phyloP scores from a whole-genome alignment of 495 filamentous ascomycete genomes.

The Xylaria venustula region DNA sequence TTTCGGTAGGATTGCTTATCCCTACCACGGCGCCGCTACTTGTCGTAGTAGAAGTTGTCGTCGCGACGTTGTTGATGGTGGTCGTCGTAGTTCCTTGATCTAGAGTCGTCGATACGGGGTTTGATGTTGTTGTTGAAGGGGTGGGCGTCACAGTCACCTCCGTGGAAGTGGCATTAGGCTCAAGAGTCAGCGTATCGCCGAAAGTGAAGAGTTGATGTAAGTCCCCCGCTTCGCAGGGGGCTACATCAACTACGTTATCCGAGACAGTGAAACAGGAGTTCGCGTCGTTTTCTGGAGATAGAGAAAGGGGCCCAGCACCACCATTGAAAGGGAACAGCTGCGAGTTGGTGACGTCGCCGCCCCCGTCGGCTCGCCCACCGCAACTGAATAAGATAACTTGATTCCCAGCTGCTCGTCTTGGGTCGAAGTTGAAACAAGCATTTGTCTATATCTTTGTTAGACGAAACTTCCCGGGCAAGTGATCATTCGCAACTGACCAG shows the following conservation, averaged over 20 bases:
- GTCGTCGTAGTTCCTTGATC: constrained; percentile 7
- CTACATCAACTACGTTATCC: constrained; percentile 44
- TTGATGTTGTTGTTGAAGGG: constrained; percentile 12
- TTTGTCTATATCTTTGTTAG: constrained; percentile 40
- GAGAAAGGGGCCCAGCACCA: constrained; percentile 36
- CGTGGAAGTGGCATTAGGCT: constrained; percentile 5
- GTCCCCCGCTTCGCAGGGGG: constrained; percentile 40
- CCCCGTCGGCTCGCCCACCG: constrained; percentile 55
- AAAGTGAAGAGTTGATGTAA: constrained; percentile 49
- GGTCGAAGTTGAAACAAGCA: constrained; percentile 57
- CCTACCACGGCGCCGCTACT: constrained; percentile 12
- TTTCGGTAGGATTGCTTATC: constrained; percentile 44
- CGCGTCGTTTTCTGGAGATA: constrained; percentile 41
- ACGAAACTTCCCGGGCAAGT: background rate
- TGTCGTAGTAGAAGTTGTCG: constrained; percentile 8
- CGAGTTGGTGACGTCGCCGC: constrained; percentile 48
- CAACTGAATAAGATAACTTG: constrained; percentile 55
- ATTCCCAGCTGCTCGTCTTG: constrained; percentile 43
- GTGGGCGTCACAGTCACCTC: background rate
- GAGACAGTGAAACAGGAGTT: constrained; percentile 48
- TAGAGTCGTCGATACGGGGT: background rate
- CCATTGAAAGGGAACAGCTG: constrained; percentile 49
- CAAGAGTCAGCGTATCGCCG: constrained; percentile 21
- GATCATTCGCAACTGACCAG: constrained; percentile 31
- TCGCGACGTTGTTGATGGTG: background rate